These are phyloP conservation scores for Actinomucor elegans DNA, from an alignment of 371 early-diverging fungal genomes.

Conservation along the genomic window DNA sequence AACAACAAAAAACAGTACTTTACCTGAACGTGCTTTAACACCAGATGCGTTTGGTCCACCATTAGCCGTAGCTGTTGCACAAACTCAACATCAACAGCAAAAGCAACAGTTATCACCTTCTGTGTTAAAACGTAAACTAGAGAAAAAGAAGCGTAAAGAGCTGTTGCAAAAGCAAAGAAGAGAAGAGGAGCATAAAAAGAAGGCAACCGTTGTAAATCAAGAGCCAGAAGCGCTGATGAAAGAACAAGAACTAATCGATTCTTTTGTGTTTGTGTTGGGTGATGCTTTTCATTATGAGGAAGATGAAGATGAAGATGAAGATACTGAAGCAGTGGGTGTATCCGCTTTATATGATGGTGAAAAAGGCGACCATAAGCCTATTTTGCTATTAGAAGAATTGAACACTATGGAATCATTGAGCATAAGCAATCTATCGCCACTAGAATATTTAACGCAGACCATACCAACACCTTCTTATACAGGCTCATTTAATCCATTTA, in stretches of 20 bases:
- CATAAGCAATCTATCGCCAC: no score
- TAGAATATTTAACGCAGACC: constrained; percentile 38
- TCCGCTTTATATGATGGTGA: constrained; percentile 24
- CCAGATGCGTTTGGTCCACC: constrained; percentile 54
- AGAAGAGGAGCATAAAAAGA: constrained; percentile 18
- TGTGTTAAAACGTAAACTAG: constrained; percentile 34
- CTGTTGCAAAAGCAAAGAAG: constrained; percentile 24
- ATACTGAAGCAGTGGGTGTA: constrained; percentile 35
- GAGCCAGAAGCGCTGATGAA: not conserved
- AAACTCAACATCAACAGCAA: constrained; percentile 52
- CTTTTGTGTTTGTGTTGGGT: constrained; percentile 44
- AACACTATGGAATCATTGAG: constrained; percentile 6
- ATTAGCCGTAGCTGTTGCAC: constrained; percentile 53
- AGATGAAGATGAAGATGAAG: not conserved
- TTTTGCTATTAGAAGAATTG: not conserved
- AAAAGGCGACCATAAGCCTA: not conserved
- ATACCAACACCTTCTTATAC: constrained; percentile 36
- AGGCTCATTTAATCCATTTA: constrained; percentile 46
- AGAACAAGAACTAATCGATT: constrained; percentile 13
- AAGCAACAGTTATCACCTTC: constrained; percentile 24
- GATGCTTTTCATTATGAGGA: constrained; percentile 28
- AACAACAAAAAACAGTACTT: constrained; percentile 26
- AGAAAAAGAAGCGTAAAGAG: constrained; percentile 47
- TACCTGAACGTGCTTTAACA: constrained; percentile 39
- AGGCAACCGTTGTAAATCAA: not conserved